Base-by-base conservation (phyloP, 352 stramenopile genomes). In the Blastocystis sp. region DNA sequence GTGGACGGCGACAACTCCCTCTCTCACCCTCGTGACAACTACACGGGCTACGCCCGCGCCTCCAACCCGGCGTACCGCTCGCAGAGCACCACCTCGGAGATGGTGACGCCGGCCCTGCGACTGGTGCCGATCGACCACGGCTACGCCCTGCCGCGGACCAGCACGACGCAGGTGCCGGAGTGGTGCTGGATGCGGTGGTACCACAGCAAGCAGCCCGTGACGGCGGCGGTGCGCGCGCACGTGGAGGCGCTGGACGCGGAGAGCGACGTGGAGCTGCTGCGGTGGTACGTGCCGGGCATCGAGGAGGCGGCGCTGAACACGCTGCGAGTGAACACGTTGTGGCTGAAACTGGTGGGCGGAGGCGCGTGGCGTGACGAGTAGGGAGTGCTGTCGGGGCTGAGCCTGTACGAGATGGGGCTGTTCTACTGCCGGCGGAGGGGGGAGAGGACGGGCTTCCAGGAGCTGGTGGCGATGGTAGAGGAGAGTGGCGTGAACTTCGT, bases 131-230 rank as follows among this genome's bases (percentile, higher is more conserved):
- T 61, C 52, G 62, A 91, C 70, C 92, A 94, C 78, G 92, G 92
- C 10, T 92, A 91, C 21, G 93, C 91, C 41, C 89, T 94, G n/a
- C 92, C 92, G 40, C 2, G 21, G 14, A 48, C 17, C 43, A 43
- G 28, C 2, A 71, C 89, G 1, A 89, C 93, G 14, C 89, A 89
- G 1, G 91, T 93, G 78, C 93, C 92, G 28, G 92, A 89, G 61
- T 93, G 93, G 62, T 76, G 91, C 59, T 94, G 92, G 92, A 78
- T 93, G 7, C 81, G 89, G 17, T 94, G 92, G 91, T 89, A 91
- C 1, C 91, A 93, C 80, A 90, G 91, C 0, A 91, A 91, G 76
- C 59, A 89, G 10, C 89, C 91, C 0, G 93, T 94, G 61, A 89
- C 80, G 1, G 19, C 40, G 64, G 48, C 17, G 40, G 64, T 71